Evolutionary conservation across 345 rosid genomes (phyloP).

Genomic region (Syzygium aromaticum): DNA sequence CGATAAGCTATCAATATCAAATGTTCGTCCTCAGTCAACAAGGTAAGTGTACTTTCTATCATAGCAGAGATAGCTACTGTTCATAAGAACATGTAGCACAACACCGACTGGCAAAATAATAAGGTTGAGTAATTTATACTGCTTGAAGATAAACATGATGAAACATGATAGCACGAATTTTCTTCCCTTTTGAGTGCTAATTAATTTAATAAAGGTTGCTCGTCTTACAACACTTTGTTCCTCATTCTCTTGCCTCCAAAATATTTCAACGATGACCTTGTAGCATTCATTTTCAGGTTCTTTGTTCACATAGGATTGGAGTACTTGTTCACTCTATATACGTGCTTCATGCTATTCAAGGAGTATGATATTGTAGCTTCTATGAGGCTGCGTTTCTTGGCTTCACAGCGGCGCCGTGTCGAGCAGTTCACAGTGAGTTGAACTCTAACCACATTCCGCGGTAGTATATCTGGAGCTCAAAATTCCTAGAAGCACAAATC

Average conservation of each 20-base stretch:
- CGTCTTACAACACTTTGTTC: not conserved
- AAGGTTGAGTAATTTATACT: not conserved
- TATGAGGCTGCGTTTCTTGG: slow-evolving; percentile 83
- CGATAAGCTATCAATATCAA: slow-evolving; percentile 92
- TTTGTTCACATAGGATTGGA: slow-evolving; percentile 85
- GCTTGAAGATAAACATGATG: not conserved
- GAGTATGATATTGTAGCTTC: slow-evolving; percentile 67
- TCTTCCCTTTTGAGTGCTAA: not conserved
- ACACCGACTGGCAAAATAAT: not conserved
- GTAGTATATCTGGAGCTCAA: not conserved
- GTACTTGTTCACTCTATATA: slow-evolving; percentile 77
- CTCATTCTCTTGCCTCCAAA: not conserved
- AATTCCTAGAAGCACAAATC: not conserved
- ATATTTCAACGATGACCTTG: not conserved
- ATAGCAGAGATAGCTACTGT: not conserved
- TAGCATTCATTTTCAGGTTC: slow-evolving; percentile 45
- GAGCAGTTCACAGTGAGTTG: slow-evolving; percentile 94
- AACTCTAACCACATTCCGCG: not conserved
- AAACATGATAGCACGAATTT: not conserved
- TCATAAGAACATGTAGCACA: not conserved
- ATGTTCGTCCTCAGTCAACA: slow-evolving; percentile 74
- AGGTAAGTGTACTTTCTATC: slow-evolving; percentile 26
- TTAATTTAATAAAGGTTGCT: not conserved
- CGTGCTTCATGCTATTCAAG: slow-evolving; percentile 79
- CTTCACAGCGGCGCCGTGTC: slow-evolving; percentile 64